Base-by-base conservation (phyloP, 2,329 filamentous ascomycete genomes). In the Sporothrix curviconia region DNA sequence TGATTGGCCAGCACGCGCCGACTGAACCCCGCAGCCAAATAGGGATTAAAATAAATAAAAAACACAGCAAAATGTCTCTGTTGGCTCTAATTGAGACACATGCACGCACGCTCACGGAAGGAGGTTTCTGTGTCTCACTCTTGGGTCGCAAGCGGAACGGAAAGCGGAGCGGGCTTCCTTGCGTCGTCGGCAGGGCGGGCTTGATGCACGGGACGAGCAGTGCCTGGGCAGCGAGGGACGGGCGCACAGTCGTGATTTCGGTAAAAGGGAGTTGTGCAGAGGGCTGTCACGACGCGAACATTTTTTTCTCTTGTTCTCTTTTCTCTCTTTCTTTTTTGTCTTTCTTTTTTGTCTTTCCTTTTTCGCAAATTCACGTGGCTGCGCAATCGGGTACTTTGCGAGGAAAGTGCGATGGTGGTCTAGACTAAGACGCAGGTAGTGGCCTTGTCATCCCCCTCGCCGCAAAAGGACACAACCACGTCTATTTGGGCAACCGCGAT, bases 1-100 rank as follows among this genome's bases (percentile, higher is more conserved):
- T 61, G 52, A 59, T 62, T 61, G 57, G 61, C 55, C 19, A 7
- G 22, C 11, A 40, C 40, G 36, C 32, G 28, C 44, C 14, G 7
- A 24, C 2, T 3, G n/a, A 43, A 55, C 56, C 58, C 55, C 61
- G 59, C 59, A 44, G 56, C 59, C 57, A 44, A 61, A 61, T 59
- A 59, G 59, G 59, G 58, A 56, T 44, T 55, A 56, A 57, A 24
- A 58, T 58, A 57, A 57, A 59, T 55, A 57, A 34, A 57, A 25
- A 47, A 34, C 52, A 36, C 42, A 36, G 39, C 39, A 12, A 15
- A 43, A 34, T n/a, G 28, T 44, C 25, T n/a, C n/a, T n/a, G n/a
- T n/a, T n/a, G n/a, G n/a, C n/a, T 25, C 24, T 19, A 24, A 19
- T 34, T 34, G 19, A 34, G 34, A 19, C 12, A 4, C 28, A 34